Percentiles rank a stretch among this genome's conserved stretches.
These are phyloP conservation scores for Ormosia semicastrata DNA, from an alignment of 306 rosid species.

Conservation along the genomic window DNA sequence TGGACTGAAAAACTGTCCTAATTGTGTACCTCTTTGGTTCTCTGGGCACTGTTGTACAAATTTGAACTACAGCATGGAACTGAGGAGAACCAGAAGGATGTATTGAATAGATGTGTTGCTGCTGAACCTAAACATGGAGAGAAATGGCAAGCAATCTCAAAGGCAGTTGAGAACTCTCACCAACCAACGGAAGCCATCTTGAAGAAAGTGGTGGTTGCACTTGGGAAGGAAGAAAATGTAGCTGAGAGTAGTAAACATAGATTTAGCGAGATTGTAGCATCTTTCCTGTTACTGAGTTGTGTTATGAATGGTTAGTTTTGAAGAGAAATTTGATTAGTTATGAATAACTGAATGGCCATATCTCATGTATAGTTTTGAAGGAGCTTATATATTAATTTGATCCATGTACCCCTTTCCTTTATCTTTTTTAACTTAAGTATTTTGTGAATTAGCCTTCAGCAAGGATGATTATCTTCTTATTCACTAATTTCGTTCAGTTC, in stretches of 20 bases:
- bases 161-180: conserved; percentile 92
- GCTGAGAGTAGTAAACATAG: conserved; percentile 59
- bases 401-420: too few species aligned
- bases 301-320: background rate
- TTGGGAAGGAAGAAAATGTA: conserved; percentile 82
- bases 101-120: conserved; percentile 63
- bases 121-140: conserved; percentile 96
- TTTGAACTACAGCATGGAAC: conserved; percentile 87
- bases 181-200: conserved; percentile 77
- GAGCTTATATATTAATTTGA: too few species aligned
- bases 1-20: conserved; percentile 73
- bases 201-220: conserved; percentile 72
- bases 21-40: conserved; percentile 76
- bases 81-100: conserved; percentile 83
- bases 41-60: conserved; percentile 83
- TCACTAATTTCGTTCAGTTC: too few species aligned
- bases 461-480: too few species aligned
- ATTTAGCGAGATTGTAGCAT: conserved; percentile 8
- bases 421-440: too few species aligned
- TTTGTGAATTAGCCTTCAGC: too few species aligned
- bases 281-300: background rate
- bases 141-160: conserved; percentile 78
- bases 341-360: too few species aligned
- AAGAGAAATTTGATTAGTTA: too few species aligned
- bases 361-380: too few species aligned